Evolutionary conservation across 1,284 basidiomycete genomes (phyloP).

Genomic region (Ceratobasidium sp.): DNA sequence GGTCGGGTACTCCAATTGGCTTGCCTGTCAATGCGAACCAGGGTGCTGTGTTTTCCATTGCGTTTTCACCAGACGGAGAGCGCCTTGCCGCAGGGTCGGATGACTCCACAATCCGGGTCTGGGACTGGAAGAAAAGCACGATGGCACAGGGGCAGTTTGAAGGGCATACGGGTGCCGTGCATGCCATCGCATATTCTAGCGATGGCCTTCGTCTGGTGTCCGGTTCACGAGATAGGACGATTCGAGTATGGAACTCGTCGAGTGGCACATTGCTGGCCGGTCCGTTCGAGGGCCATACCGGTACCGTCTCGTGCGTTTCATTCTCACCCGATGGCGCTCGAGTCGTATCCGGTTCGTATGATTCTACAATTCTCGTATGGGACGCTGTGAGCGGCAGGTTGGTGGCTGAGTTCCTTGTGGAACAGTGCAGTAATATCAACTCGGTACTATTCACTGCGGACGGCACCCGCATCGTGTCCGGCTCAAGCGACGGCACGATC

Average conservation of each 20-base stretch:
- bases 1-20: background rate
- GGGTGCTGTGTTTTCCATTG: background rate
- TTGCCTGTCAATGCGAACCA: background rate
- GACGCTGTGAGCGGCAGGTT: background rate
- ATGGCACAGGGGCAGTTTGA: background rate
- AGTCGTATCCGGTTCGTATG: too few species aligned
- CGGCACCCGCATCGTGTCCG: constrained; percentile 9
- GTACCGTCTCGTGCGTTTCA: too few species aligned
- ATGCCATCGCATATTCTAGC: background rate
- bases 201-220: constrained; percentile 23
- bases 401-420: background rate
- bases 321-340: too few species aligned
- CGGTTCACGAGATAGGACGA: constrained; percentile 3
- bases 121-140: background rate
- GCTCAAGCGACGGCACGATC: constrained; percentile 1
- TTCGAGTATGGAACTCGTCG: constrained; percentile 2
- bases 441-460: constrained; percentile 7
- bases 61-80: background rate
- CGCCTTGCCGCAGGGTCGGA: background rate
- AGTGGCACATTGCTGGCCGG: background rate
- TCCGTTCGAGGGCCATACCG: too few species aligned
- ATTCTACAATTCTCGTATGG: constrained; percentile 29
- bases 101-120: constrained; percentile 27
- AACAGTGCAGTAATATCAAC: background rate
- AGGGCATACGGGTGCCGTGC: background rate